Base-by-base conservation (phyloP, 73 alveolate species). In the Effrenium voratum region DNA sequence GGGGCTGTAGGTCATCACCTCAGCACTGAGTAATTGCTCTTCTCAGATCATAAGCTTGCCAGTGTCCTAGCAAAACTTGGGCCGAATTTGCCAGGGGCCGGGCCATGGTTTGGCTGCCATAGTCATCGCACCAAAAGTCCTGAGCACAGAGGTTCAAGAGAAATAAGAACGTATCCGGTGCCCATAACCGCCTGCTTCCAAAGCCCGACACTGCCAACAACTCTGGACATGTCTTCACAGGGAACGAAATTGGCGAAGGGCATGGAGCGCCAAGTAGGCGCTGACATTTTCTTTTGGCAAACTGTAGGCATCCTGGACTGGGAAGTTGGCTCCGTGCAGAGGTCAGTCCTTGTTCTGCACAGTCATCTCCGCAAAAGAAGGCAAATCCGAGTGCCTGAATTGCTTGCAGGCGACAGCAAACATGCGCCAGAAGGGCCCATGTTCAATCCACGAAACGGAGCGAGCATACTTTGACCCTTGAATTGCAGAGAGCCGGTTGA, bases 1-100 rank as follows among this genome's bases (percentile, higher is more conserved):
- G 24, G 98, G 98, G 75, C 98, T 92, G 98, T 92, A 92, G 79
- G 98, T 92, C 98, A 92, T 92, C 43, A 92, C 98, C 97, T 90
- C 44, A n/a, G 41, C 26, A 28, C 32, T 12, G 44, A 52, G 28
- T 55, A 10, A 13, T 52, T 30, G 36, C 36, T 49, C 82, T 16
- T 3, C 44, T 34, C 72, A 80, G 40, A 28, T 15, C 10, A 0
- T 0, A 70, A 0, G 34, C 38, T 26, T 63, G 32, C 19, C 28
- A 19, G 8, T 52, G 26, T 12, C 8, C 63, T 12, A 19, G 63
- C 63, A 19, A 52, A 52, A 52, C 26, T 52, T 52, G 26, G 19
- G 63, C 19, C 63, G 26, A 52, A 8, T 52, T 52, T 8, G 63
- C 63, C 63, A 8, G 94, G 40, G 19, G n/a, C 50, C 47, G 34